phyloP scores from a whole-genome alignment of 441 rosid genomes.

The Pelargonium cotyledonis region DNA sequence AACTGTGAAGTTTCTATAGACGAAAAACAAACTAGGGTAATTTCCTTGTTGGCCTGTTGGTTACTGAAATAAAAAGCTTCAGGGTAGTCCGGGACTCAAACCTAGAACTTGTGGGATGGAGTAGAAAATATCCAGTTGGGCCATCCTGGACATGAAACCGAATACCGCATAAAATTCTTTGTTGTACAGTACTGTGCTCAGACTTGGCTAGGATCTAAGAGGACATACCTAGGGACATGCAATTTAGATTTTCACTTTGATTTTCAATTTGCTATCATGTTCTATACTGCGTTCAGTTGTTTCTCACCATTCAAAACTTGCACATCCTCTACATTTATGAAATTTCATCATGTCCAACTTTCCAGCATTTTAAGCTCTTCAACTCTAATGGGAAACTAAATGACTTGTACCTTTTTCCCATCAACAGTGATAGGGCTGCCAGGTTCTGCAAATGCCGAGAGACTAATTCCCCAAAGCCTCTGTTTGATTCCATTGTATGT shows the following conservation, averaged over 20 bases:
- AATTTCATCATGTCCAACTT: not conserved
- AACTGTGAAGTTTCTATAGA: not conserved
- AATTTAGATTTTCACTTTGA: too few relatives aligned
- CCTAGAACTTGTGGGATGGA: too few relatives aligned
- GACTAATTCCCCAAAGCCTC: constrained; percentile 60
- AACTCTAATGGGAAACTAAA: not conserved
- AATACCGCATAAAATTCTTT: too few relatives aligned
- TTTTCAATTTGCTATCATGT: too few relatives aligned
- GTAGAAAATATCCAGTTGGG: too few relatives aligned
- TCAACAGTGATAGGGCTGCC: constrained; percentile 54
- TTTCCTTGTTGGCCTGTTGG: not conserved
- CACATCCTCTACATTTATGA: not conserved
- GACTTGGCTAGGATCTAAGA: too few relatives aligned
- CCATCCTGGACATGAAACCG: too few relatives aligned
- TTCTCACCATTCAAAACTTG: too few relatives aligned
- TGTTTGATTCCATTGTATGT: constrained; percentile 84
- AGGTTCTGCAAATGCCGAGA: constrained; percentile 66
- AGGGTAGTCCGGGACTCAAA: too few relatives aligned
- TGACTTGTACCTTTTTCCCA: constrained; percentile 49
- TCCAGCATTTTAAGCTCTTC: not conserved
- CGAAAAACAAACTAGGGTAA: not conserved
- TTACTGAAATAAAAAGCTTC: not conserved
- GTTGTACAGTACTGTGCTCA: too few relatives aligned
- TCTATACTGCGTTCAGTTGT: too few relatives aligned
- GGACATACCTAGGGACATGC: too few relatives aligned